A percentile compares a stretch with the other conserved stretches of the same genome.
phyloP scores from a whole-genome alignment of 345 rosid genomes.

The Acer campestre region DNA sequence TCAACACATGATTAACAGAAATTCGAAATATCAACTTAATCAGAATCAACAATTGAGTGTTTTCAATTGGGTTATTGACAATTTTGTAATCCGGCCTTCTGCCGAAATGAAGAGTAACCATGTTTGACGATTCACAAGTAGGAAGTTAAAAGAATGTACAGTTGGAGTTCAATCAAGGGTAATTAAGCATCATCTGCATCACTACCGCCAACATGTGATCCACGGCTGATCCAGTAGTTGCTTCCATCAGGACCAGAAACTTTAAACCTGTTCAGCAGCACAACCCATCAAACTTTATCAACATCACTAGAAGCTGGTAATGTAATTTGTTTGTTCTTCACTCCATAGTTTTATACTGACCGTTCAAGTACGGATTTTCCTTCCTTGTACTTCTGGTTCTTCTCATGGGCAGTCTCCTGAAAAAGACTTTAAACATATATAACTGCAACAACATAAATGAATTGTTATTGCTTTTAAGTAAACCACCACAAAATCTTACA shows the following conservation, averaged over 20 bases:
- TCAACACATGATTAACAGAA: conserved; percentile 13
- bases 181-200: conserved; percentile 89
- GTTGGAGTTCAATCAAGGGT: conserved; percentile 18
- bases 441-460: conserved; percentile 19
- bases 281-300: conserved; percentile 19
- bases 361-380: conserved; percentile 94
- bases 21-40: conserved; percentile 16
- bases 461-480: conserved; percentile 9
- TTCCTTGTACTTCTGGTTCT: conserved; percentile 95
- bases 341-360: conserved; percentile 49
- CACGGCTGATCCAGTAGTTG: conserved; percentile 74
- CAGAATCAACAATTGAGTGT: conserved; percentile 34
- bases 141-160: conserved; percentile 48
- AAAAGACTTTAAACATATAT: conserved; percentile 37
- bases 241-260: conserved; percentile 89
- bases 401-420: conserved; percentile 91
- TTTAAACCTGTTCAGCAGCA: conserved; percentile 71
- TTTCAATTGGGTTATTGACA: conserved; percentile 32
- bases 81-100: conserved; percentile 11
- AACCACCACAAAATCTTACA: conserved; percentile 49
- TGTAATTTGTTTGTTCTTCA: conserved; percentile 7
- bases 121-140: conserved; percentile 32
- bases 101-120: conserved; percentile 23
- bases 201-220: conserved; percentile 75
- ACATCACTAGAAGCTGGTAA: conserved; percentile 16